Evolutionary conservation across 139 green algal species (phyloP).

Genomic region (Picochlorum sp.): DNA sequence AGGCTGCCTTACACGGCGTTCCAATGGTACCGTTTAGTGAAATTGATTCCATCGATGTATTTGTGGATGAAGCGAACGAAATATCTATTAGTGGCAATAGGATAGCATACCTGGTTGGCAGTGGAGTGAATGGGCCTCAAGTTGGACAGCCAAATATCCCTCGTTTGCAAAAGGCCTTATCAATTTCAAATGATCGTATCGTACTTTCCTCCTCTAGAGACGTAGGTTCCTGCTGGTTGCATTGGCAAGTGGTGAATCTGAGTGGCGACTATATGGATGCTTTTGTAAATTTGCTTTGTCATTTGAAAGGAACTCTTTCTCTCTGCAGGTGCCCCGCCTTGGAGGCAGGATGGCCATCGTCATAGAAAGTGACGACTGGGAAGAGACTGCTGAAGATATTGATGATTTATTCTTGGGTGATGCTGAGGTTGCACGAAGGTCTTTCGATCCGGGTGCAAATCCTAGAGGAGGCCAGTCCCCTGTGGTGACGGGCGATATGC

Average conservation of each 20-base stretch:
- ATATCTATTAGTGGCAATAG: background rate
- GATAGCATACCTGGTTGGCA: constrained; percentile 9
- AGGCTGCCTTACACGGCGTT: constrained; percentile 30
- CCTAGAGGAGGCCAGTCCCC: constrained; percentile 23
- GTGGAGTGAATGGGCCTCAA: background rate
- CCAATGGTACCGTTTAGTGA: constrained; percentile 14
- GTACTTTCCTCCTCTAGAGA: background rate
- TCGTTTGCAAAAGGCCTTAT: background rate
- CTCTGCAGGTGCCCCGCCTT: too few species aligned
- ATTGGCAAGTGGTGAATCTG: too few species aligned
- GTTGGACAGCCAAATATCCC: constrained; percentile 15
- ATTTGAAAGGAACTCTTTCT: too few species aligned
- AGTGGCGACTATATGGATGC: too few species aligned
- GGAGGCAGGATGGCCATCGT: constrained; percentile 52
- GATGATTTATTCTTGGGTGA: constrained; percentile 76
- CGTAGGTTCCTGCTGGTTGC: too few species aligned
- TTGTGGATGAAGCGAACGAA: constrained; percentile 14
- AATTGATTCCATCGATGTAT: constrained; percentile 4
- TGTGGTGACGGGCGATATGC: constrained; percentile 15
- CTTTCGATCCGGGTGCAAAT: background rate
- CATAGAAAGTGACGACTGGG: constrained; percentile 51
- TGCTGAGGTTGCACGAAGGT: constrained; percentile 66
- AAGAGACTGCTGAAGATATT: constrained; percentile 63
- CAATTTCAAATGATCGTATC: constrained; percentile 6
- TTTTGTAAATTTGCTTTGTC: too few species aligned